Percentiles rank a stretch among this genome's conserved stretches.
Conservation (phyloP, 148 eudicot species). For the Silene uniflora region DNA sequence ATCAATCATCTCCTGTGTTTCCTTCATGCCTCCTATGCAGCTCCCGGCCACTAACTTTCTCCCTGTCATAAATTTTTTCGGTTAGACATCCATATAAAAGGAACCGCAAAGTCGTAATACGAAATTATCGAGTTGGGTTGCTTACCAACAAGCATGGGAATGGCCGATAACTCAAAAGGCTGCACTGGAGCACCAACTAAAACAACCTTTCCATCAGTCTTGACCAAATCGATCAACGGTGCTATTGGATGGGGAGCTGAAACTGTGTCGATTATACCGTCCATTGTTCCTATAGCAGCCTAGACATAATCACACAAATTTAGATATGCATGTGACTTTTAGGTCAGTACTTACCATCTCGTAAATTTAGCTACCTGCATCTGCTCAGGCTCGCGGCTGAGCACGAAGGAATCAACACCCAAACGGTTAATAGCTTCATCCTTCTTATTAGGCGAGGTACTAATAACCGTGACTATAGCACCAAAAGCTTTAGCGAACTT, state of each 20-base stretch:
- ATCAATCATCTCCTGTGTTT: slow-evolving; percentile 44
- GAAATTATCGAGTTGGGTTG: background rate
- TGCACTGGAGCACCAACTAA: slow-evolving; percentile 36
- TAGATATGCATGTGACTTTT: background rate
- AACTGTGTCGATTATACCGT: slow-evolving; percentile 41
- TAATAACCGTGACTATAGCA: slow-evolving; percentile 43
- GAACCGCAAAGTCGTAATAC: no score
- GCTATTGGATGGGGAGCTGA: slow-evolving; percentile 33
- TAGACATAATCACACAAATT: slow-evolving; percentile 2
- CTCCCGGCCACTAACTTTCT: slow-evolving; percentile 38
- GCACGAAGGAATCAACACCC: slow-evolving; percentile 35
- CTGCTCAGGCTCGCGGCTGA: slow-evolving; percentile 30
- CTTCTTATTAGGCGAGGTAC: slow-evolving; percentile 41
- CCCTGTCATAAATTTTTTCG: slow-evolving; percentile 17
- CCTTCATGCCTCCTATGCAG: slow-evolving; percentile 39
- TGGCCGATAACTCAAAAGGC: slow-evolving; percentile 32
- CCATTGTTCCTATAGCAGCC: slow-evolving; percentile 46
- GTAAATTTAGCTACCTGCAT: slow-evolving; percentile 21
- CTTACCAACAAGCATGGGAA: slow-evolving; percentile 35
- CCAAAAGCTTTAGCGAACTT: slow-evolving; percentile 54
- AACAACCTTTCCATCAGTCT: slow-evolving; percentile 35
- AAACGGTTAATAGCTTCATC: slow-evolving; percentile 39
- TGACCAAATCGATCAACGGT: slow-evolving; percentile 36
- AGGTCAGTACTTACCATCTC: no score
- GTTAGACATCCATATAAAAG: no score